A percentile compares a stretch with the other conserved stretches of the same genome.
Evolutionary conservation across 2,329 filamentous ascomycete genomes (phyloP).

Genomic region (Beauveria australis): DNA sequence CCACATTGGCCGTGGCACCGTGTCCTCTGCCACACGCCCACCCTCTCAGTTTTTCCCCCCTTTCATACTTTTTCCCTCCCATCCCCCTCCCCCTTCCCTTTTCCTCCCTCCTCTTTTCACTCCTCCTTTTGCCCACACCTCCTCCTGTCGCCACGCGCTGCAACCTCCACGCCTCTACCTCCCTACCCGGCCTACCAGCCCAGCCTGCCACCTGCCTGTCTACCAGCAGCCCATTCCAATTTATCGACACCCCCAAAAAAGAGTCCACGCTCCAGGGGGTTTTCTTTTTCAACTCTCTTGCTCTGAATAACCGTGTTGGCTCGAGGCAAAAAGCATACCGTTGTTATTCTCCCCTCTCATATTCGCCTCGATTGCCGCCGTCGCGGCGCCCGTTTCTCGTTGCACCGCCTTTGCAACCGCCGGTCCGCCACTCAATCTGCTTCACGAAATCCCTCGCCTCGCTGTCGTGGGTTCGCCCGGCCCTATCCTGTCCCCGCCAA

Average conservation of each 20-base stretch:
- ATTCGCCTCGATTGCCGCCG: not conserved
- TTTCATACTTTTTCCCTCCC: not conserved
- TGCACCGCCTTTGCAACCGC: not conserved
- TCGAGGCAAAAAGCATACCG: not conserved
- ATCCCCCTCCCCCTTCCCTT: constrained; percentile 2
- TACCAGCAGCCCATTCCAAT: constrained; percentile 2
- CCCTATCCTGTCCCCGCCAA: constrained; percentile 4
- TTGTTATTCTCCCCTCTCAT: not conserved
- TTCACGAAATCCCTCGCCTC: constrained; percentile 5
- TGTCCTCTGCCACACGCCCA: too few species aligned
- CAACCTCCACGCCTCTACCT: constrained; percentile 11
- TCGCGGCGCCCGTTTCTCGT: not conserved
- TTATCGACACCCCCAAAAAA: constrained; percentile 12
- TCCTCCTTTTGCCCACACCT: constrained; percentile 17
- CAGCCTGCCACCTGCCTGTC: not conserved
- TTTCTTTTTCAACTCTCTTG: not conserved
- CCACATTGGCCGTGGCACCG: too few species aligned
- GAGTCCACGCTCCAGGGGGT: not conserved
- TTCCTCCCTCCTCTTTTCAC: constrained; percentile 14
- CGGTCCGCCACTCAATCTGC: not conserved
- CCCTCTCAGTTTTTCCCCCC: not conserved
- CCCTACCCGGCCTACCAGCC: too few species aligned
- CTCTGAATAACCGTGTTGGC: not conserved
- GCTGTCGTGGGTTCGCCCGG: constrained; percentile 1
- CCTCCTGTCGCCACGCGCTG: constrained; percentile 1